These are phyloP conservation scores for Boletus tylopilopsis DNA, from an alignment of 768 basidiomycete species.

Conservation along the genomic window DNA sequence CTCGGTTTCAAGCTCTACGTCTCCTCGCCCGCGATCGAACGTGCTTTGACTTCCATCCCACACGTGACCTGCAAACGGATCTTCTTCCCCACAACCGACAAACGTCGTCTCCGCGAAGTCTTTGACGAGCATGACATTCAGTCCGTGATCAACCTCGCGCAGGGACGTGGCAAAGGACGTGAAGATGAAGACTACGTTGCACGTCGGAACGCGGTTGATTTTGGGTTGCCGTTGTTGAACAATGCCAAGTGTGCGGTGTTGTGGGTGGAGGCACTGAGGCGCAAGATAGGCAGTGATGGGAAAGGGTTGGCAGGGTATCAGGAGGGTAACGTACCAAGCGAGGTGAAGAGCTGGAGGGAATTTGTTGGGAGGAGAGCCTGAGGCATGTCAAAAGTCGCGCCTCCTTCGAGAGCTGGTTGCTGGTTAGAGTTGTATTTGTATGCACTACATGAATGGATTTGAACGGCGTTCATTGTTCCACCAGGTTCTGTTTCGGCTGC, in stretches of 20 bases:
- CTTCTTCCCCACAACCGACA: constrained; percentile 95
- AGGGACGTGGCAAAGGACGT: constrained; percentile 67
- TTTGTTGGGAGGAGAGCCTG: constrained; percentile 74
- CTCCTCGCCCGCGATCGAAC: constrained; percentile 74
- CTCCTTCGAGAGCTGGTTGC: too few species aligned
- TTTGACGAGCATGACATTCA: constrained; percentile 94
- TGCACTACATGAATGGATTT: too few species aligned
- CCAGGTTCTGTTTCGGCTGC: too few species aligned
- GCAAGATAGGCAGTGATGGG: constrained; percentile 78
- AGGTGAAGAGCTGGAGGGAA: constrained; percentile 90
- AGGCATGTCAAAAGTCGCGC: not conserved
- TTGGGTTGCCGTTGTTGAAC: constrained; percentile 88
- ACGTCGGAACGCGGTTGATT: constrained; percentile 93
- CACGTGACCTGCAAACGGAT: constrained; percentile 84
- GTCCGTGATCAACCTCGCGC: constrained; percentile 90
- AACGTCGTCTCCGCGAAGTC: constrained; percentile 90
- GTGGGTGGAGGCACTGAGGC: constrained; percentile 84
- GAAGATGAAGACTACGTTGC: constrained; percentile 97
- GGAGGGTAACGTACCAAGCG: constrained; percentile 86
- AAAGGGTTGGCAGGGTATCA: constrained; percentile 63
- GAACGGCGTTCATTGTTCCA: too few species aligned
- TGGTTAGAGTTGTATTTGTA: too few species aligned
- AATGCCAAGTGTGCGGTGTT: constrained; percentile 85
- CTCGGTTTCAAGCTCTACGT: constrained; percentile 97
- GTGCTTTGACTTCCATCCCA: constrained; percentile 72